A percentile compares a stretch with the other conserved stretches of the same genome.
These are phyloP conservation scores for Zarea fungicola DNA, from an alignment of 2,329 filamentous ascomycete species.

Conservation along the genomic window DNA sequence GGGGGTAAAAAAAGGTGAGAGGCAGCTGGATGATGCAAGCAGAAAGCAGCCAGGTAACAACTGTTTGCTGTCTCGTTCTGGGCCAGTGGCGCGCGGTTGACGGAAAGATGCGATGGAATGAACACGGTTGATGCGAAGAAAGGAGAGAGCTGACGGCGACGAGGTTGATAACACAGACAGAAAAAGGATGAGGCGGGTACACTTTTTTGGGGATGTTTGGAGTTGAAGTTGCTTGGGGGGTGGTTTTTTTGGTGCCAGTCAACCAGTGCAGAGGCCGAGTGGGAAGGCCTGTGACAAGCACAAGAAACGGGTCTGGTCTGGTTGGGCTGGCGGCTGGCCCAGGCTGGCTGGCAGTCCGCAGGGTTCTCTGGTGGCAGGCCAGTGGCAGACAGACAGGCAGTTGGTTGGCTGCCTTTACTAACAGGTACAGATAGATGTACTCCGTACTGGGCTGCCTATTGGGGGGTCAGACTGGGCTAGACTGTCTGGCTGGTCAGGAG, in stretches of 20 bases:
- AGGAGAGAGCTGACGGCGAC: background rate
- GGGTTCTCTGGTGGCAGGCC: too few relatives aligned
- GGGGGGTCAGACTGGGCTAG: too few relatives aligned
- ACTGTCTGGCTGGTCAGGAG: too few relatives aligned
- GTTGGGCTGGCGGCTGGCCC: background rate
- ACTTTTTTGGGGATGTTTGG: conserved; percentile 9
- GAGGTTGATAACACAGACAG: background rate
- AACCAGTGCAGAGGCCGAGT: background rate
- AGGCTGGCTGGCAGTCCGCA: background rate
- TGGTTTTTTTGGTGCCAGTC: background rate
- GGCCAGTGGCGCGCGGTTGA: conserved; percentile 1
- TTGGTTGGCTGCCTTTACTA: too few relatives aligned
- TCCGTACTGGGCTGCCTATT: too few relatives aligned
- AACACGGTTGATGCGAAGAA: background rate
- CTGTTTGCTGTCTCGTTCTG: too few relatives aligned
- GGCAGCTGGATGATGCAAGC: too few relatives aligned
- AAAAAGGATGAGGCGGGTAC: background rate
- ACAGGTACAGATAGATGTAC: too few relatives aligned
- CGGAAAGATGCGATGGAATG: background rate
- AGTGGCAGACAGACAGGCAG: too few relatives aligned
- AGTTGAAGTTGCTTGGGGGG: conserved; percentile 7
- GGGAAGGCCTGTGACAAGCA: conserved; percentile 4
- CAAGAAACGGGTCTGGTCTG: background rate
- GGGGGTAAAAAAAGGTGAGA: conserved; percentile 1
- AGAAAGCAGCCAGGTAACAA: too few relatives aligned